These are phyloP conservation scores for Thelephora terrestris DNA, from an alignment of 1,284 basidiomycete genomes.

Conservation along the genomic window DNA sequence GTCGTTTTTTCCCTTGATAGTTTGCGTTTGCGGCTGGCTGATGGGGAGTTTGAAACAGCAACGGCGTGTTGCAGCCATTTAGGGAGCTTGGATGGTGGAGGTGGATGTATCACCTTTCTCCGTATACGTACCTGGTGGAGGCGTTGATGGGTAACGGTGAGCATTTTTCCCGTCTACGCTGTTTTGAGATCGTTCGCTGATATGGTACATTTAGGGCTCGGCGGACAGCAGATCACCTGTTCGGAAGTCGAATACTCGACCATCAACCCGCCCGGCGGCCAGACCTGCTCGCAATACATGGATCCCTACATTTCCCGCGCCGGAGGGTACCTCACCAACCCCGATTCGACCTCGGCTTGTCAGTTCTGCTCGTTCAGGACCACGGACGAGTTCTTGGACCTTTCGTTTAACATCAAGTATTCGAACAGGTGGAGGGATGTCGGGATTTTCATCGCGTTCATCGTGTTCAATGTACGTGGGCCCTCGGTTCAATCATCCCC, in stretches of 20 bases:
- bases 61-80: slow-evolving; percentile 59
- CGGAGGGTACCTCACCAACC: slow-evolving; percentile 64
- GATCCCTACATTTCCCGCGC: slow-evolving; percentile 38
- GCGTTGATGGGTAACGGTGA: slow-evolving; percentile 42
- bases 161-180: background rate
- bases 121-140: slow-evolving; percentile 64
- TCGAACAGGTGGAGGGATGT: slow-evolving; percentile 51
- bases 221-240: slow-evolving; percentile 37
- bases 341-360: slow-evolving; percentile 40
- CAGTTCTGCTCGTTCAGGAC: slow-evolving; percentile 42
- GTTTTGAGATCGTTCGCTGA: background rate
- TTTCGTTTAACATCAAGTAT: slow-evolving; percentile 46
- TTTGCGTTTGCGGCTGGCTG: background rate
- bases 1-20: slow-evolving; percentile 17
- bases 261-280: slow-evolving; percentile 48
- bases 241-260: slow-evolving; percentile 30
- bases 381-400: slow-evolving; percentile 48
- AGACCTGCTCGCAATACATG: slow-evolving; percentile 54
- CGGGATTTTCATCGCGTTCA: slow-evolving; percentile 54
- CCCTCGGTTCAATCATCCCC: background rate
- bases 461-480: slow-evolving; percentile 45
- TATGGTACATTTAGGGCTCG: slow-evolving; percentile 16
- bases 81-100: slow-evolving; percentile 65
- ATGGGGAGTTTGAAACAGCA: slow-evolving; percentile 25
- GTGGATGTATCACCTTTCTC: slow-evolving; percentile 77